Percentiles rank a stretch among this genome's conserved stretches.
Evolutionary conservation across 2,329 filamentous ascomycete genomes (phyloP).

Genomic region (Pseudogymnoascus sp.): DNA sequence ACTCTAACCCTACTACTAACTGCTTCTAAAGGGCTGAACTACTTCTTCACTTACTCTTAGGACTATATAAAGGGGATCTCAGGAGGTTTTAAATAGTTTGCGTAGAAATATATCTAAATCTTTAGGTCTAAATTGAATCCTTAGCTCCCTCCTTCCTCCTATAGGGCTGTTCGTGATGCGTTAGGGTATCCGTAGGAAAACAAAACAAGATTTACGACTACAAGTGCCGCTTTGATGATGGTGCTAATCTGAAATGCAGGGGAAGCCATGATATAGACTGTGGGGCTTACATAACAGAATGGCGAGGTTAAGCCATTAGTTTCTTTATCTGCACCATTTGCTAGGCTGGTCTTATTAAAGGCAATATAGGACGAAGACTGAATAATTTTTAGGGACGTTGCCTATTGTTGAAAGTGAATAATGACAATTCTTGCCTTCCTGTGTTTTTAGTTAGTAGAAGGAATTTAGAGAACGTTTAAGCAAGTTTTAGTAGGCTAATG

Average conservation of each 20-base stretch:
- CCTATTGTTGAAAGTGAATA: neutral
- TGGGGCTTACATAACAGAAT: neutral
- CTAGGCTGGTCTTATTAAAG: neutral
- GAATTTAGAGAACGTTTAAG: neutral
- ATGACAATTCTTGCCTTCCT: neutral
- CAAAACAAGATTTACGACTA: neutral
- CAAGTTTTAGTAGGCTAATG: neutral
- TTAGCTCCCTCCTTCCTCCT: conserved; percentile 13
- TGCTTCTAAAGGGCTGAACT: neutral
- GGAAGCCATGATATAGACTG: neutral
- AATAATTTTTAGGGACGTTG: neutral
- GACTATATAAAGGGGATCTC: conserved; percentile 16
- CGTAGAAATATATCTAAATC: conserved; percentile 14
- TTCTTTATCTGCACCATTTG: neutral
- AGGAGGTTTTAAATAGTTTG: conserved; percentile 13
- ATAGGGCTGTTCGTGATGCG: conserved; percentile 7
- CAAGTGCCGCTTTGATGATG: neutral
- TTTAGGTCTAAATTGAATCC: conserved; percentile 15
- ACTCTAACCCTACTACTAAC: neutral
- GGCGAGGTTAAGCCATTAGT: neutral
- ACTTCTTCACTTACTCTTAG: conserved; percentile 9
- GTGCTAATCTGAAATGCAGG: neutral
- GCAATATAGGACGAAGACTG: neutral
- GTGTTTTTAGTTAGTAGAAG: neutral
- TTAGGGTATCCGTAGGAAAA: conserved; percentile 11